phyloP scores from a whole-genome alignment of 495 filamentous ascomycete species.

The Astrocystis sublimbata region DNA sequence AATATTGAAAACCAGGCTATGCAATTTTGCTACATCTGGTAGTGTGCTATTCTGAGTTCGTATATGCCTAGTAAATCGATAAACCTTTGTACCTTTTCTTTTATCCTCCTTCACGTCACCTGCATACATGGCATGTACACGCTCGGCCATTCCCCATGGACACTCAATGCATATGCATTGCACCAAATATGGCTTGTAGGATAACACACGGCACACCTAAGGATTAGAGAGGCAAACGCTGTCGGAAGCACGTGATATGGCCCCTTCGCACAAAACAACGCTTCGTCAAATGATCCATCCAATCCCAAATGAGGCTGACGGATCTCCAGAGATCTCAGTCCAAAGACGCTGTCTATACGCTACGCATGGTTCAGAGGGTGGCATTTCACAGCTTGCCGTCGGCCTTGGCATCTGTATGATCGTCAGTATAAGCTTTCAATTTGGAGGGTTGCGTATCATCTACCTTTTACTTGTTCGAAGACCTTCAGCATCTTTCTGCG shows the following conservation, averaged over 20 bases:
- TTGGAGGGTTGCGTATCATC: constrained; percentile 9
- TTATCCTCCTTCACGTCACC: background rate
- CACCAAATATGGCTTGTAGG: background rate
- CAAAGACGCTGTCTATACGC: background rate
- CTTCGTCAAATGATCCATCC: background rate
- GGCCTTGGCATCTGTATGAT: constrained; percentile 53
- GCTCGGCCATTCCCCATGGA: background rate
- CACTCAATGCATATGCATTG: background rate
- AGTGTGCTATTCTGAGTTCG: background rate
- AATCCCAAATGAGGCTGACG: background rate
- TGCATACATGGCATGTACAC: constrained; percentile 5
- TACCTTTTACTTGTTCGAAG: constrained; percentile 90
- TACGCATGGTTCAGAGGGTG: background rate
- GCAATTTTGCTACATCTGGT: background rate
- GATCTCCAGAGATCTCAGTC: background rate
- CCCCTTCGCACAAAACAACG: background rate
- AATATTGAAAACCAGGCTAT: too few relatives aligned
- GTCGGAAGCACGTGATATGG: background rate
- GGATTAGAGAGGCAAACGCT: background rate
- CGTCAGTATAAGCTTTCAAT: constrained; percentile 27
- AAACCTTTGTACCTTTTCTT: background rate
- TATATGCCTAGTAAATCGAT: background rate
- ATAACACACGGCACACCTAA: too few relatives aligned
- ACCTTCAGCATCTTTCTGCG: constrained; percentile 99
- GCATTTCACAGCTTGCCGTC: constrained; percentile 59